Percentiles rank a stretch among this genome's conserved stretches.
phyloP scores from a whole-genome alignment of 2,329 filamentous ascomycete species.

The Monascus ruber region DNA sequence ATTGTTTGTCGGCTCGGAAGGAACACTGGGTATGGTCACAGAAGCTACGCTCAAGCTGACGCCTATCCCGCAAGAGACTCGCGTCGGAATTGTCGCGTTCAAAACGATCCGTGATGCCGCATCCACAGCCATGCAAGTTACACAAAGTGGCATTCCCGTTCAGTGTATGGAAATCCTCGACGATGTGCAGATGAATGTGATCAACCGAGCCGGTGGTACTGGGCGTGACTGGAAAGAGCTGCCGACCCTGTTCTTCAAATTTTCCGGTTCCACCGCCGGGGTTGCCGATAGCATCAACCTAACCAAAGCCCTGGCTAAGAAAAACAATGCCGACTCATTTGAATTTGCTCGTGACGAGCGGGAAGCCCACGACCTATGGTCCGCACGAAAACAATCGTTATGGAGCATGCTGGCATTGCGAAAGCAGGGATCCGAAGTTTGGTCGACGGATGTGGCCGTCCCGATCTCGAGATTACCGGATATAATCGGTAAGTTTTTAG shows the following conservation, averaged over 20 bases:
- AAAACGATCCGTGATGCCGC: slow-evolving; percentile 50
- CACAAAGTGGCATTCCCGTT: slow-evolving; percentile 53
- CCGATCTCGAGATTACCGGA: slow-evolving; percentile 51
- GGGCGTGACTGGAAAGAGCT: slow-evolving; percentile 34
- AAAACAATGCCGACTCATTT: slow-evolving; percentile 45
- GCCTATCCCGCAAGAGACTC: slow-evolving; percentile 50
- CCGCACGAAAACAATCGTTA: slow-evolving; percentile 48
- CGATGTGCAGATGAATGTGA: slow-evolving; percentile 52
- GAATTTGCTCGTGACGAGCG: slow-evolving; percentile 44
- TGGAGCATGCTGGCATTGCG: slow-evolving; percentile 51
- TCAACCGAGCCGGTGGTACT: slow-evolving; percentile 54
- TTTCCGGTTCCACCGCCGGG: slow-evolving; percentile 66
- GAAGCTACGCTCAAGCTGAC: slow-evolving; percentile 59
- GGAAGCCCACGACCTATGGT: slow-evolving; percentile 48
- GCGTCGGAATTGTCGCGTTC: slow-evolving; percentile 55
- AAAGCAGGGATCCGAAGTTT: slow-evolving; percentile 46
- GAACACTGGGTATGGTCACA: slow-evolving; percentile 59
- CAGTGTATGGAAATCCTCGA: slow-evolving; percentile 57
- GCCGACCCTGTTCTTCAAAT: slow-evolving; percentile 38
- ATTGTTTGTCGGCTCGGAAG: slow-evolving; percentile 60
- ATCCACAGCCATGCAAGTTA: slow-evolving; percentile 51
- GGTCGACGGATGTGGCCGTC: slow-evolving; percentile 52
- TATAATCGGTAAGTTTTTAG: slow-evolving; percentile 41
- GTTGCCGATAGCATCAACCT: slow-evolving; percentile 64
- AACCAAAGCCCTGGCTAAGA: slow-evolving; percentile 56